Percentiles rank a stretch among this genome's conserved stretches.
Evolutionary conservation across 2,329 filamentous ascomycete genomes (phyloP).

Genomic region (Pseudogymnoascus sp.): DNA sequence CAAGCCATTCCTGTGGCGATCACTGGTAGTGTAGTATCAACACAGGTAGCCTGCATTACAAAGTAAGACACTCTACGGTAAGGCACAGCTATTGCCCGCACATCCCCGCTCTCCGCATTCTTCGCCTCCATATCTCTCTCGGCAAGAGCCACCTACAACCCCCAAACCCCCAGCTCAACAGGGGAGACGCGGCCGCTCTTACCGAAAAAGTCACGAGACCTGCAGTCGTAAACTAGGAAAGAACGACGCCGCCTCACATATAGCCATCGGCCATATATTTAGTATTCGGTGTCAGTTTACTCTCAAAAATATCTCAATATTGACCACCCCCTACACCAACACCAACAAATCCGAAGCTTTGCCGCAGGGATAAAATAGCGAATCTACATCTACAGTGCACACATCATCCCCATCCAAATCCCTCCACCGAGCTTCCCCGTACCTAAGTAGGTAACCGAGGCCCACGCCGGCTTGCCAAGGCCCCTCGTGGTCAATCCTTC

Average conservation of each 20-base stretch:
- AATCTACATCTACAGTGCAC: not conserved
- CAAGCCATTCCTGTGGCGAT: not conserved
- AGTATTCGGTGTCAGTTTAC: not conserved
- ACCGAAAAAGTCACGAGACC: not conserved
- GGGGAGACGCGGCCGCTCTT: not conserved
- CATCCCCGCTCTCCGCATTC: not conserved
- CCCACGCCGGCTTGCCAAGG: not conserved
- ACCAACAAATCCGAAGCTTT: not conserved
- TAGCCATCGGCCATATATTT: not conserved
- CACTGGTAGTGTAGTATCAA: not conserved
- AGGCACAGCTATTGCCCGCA: not conserved
- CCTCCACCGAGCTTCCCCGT: not conserved
- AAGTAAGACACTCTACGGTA: not conserved
- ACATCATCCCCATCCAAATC: not conserved
- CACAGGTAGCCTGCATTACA: not conserved
- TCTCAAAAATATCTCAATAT: not conserved
- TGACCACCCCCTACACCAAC: not conserved
- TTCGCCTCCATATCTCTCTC: not conserved
- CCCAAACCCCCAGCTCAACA: not conserved
- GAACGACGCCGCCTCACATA: not conserved
- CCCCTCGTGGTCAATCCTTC: not conserved
- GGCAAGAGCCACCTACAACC: not conserved
- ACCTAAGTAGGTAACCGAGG: not conserved
- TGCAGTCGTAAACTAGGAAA: not conserved
- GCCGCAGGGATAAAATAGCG: not conserved